Conservation (phyloP, 2,329 filamentous ascomycete species). For the Thielaviopsis ethacetica region DNA sequence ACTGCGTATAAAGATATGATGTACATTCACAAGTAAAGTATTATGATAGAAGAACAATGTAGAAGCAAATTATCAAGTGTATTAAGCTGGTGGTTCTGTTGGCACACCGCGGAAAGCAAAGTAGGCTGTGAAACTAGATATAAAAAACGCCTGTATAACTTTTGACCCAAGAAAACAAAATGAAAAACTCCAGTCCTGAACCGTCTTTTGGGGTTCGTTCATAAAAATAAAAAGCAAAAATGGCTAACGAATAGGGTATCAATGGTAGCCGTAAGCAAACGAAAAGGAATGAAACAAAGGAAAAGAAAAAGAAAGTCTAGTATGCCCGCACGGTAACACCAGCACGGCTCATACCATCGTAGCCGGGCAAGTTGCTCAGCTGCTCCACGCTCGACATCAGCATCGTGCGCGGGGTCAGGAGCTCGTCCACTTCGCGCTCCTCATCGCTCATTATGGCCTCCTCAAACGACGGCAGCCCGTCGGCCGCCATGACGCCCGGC, state of each 20-base stretch:
- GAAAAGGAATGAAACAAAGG: not conserved
- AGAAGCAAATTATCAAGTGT: too few relatives aligned
- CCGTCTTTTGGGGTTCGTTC: not conserved
- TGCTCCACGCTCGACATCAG: not conserved
- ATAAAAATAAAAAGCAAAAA: not conserved
- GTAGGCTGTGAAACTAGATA: too few relatives aligned
- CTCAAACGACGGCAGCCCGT: constrained; percentile 9
- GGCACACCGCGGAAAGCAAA: too few relatives aligned
- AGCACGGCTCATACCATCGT: not conserved
- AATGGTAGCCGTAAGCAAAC: not conserved
- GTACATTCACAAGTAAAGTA: too few relatives aligned
- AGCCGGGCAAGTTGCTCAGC: not conserved
- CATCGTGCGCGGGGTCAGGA: not conserved
- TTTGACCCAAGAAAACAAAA: not conserved
- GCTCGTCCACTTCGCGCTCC: not conserved
- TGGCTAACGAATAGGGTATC: not conserved
- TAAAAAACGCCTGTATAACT: too few relatives aligned
- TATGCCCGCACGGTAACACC: not conserved
- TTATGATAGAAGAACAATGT: too few relatives aligned
- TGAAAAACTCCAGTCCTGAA: not conserved
- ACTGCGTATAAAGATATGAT: too few relatives aligned
- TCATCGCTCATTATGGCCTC: not conserved
- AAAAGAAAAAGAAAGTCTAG: not conserved
- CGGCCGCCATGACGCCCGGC: not conserved
- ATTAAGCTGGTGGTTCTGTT: too few relatives aligned